Evolutionary conservation across 345 rosid species (phyloP).

Genomic region (Linum usitatissimum): DNA sequence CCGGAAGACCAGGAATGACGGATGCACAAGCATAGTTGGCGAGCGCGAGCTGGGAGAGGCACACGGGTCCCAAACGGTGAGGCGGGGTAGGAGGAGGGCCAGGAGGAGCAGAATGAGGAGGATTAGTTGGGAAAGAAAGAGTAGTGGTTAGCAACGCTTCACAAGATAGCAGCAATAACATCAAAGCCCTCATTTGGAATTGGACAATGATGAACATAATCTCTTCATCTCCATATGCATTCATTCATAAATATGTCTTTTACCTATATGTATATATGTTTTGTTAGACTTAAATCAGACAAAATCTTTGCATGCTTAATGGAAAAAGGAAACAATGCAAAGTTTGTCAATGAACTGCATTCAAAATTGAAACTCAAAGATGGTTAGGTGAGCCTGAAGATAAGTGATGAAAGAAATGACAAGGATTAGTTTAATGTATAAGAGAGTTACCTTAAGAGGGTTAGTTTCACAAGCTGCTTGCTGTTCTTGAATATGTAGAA

Average conservation of each 20-base stretch:
- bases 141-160: not conserved
- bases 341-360: not conserved
- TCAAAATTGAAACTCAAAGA: not conserved
- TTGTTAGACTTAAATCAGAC: too few relatives aligned
- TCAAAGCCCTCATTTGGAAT: not conserved
- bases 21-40: not conserved
- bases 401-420: too few relatives aligned
- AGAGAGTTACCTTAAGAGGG: too few relatives aligned
- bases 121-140: not conserved
- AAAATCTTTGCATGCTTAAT: too few relatives aligned
- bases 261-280: too few relatives aligned
- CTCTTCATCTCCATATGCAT: too few relatives aligned
- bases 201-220: too few relatives aligned
- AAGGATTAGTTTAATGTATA: too few relatives aligned
- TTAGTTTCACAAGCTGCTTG: too few relatives aligned
- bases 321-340: not conserved
- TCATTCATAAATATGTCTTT: too few relatives aligned
- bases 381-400: not conserved
- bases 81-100: not conserved
- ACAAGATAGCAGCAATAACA: not conserved
- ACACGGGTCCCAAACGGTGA: not conserved
- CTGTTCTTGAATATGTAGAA: too few relatives aligned
- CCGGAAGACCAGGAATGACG: not conserved
- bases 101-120: not conserved
- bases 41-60: constrained; percentile 1